Base-by-base conservation (phyloP, 495 filamentous ascomycete species). In the Trichoderma reesei region DNA sequence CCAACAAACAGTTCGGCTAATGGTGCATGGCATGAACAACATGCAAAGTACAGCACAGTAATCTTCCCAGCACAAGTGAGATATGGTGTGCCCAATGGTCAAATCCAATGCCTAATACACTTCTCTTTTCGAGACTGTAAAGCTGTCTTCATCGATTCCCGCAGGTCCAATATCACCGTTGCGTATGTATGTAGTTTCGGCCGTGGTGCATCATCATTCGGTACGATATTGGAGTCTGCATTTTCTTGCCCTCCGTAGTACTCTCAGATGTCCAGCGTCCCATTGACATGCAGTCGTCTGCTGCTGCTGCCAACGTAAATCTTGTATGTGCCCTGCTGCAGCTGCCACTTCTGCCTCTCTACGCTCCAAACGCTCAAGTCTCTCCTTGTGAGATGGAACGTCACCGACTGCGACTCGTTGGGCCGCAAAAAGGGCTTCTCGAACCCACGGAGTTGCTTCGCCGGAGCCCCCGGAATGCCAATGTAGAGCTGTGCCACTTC, bases 321-420 rank as follows among this genome's bases (percentile, higher is more conserved):
- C 6, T 60, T 69, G 65, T 81, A 84, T 14, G 72, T 67, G 1
- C 78, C 75, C 56, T 69, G 72, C 59, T 80, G 80, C 66, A 86
- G 64, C 39, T 75, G 66, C 88, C 87, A 90, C 36, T 79, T 73
- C 75, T 90, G 87, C 41, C 72, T 74, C n/a, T 67, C 73, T 0
- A 78, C 75, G 72, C 88, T 83, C 88, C 88, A 91, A 5, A 80
- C 80, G 68, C 86, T 89, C 68, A 90, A 63, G 68, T 90, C 88
- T 42, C 85, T 76, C 59, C 88, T 76, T 46, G 79, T 88, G 41
- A 91, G 65, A 16, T 73, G 71, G 67, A 89, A 83, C 10, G 66
- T 66, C 1, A 90, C 79, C 18, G 69, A 74, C 36, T 68, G 67
- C 20, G 73, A 78, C 59, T 75, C 66, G 0, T 80, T 81, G 1